These are phyloP conservation scores for Yarrowia sp. DNA, from an alignment of 805 yeast genomes.

Conservation along the genomic window DNA sequence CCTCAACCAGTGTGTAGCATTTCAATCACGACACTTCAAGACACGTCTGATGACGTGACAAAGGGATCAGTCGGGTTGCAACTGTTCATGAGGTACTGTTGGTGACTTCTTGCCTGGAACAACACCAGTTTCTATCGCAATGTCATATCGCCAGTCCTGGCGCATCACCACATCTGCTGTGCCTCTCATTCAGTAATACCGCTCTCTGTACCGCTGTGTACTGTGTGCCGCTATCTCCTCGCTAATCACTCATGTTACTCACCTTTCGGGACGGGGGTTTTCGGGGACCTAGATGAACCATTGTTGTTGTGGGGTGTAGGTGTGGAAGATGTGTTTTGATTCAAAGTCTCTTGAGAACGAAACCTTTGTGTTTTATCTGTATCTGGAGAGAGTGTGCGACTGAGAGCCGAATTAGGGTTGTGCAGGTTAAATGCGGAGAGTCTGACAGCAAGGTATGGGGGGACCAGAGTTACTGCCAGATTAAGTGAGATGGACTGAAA, in stretches of 20 bases:
- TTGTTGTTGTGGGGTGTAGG: conserved; percentile 44
- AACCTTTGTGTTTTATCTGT: conserved; percentile 35
- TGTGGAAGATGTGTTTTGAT: background rate
- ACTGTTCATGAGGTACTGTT: too few species aligned
- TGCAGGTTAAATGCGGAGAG: conserved; percentile 35
- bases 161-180: too few species aligned
- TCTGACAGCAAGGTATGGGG: conserved; percentile 33
- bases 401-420: conserved; percentile 25
- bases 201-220: too few species aligned
- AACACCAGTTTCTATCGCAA: too few species aligned
- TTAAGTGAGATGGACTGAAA: background rate
- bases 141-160: too few species aligned
- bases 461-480: conserved; percentile 14
- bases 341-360: background rate
- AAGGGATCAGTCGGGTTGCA: too few species aligned
- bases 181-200: too few species aligned
- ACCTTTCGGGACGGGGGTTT: conserved; percentile 81
- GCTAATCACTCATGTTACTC: conserved; percentile 40
- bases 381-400: conserved; percentile 5
- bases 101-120: too few species aligned
- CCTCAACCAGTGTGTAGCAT: too few species aligned
- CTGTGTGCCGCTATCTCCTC: too few species aligned
- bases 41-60: too few species aligned
- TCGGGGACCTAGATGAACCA: conserved; percentile 88
- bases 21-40: too few species aligned